Percentiles rank a stretch among this genome's conserved stretches.
phyloP scores from a whole-genome alignment of 352 stramenopile genomes.

The Pythium rhizo-oryzae region DNA sequence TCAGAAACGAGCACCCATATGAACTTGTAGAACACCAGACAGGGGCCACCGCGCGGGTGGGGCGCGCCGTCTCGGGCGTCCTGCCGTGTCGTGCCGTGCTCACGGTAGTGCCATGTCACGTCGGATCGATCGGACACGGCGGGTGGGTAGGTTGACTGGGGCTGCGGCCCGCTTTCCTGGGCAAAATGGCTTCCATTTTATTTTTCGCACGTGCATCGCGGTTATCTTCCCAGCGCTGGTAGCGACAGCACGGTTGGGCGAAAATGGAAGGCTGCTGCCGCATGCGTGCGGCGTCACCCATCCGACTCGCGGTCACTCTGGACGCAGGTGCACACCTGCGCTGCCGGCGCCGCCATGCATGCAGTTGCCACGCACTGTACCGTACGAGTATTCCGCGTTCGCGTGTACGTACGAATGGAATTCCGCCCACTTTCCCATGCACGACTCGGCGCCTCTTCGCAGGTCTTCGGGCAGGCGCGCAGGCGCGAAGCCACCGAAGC shows the following conservation, averaged over 20 bases:
- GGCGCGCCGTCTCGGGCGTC: background rate
- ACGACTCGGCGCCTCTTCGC: constrained; percentile 8
- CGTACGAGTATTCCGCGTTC: background rate
- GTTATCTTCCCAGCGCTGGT: constrained; percentile 3
- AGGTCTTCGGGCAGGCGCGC: no score
- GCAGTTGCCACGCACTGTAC: constrained; percentile 8
- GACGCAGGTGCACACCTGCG: background rate
- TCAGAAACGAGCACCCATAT: background rate
- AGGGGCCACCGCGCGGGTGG: background rate
- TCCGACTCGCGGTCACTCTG: background rate
- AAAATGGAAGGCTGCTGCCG: constrained; percentile 9
- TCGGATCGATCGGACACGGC: no score
- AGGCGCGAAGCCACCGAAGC: background rate
- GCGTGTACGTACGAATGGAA: constrained; percentile 1
- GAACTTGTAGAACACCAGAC: background rate
- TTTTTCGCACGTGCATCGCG: background rate
- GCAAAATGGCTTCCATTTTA: background rate
- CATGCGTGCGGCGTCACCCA: background rate
- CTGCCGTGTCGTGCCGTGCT: background rate
- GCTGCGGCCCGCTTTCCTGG: background rate
- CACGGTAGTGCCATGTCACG: background rate
- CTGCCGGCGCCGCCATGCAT: background rate
- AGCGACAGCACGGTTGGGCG: background rate
- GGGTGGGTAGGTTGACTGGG: background rate
- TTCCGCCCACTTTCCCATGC: background rate